Percentiles rank a stretch among this genome's conserved stretches.
Conservation (phyloP, 345 rosid genomes). For the Dipteronia sinensis region DNA sequence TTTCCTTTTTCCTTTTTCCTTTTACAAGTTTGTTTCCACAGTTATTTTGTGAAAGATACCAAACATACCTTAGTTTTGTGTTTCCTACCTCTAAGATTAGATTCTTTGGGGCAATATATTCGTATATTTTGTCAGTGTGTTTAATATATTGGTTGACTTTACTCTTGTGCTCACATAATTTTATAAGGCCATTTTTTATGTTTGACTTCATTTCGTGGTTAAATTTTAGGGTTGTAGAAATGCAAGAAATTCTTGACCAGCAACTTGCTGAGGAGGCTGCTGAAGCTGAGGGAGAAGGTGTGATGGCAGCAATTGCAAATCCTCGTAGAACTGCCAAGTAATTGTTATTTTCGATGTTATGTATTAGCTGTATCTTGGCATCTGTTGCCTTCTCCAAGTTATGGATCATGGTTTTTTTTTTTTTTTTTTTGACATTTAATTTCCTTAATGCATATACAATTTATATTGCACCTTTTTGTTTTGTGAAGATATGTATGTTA, state of each 20-base stretch:
- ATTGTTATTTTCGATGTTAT: slow-evolving; percentile 22
- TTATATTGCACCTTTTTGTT: background rate
- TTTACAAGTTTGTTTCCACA: background rate
- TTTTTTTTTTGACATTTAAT: slow-evolving; percentile 6
- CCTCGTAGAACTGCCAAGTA: slow-evolving; percentile 92
- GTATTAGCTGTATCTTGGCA: background rate
- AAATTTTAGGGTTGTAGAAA: slow-evolving; percentile 85
- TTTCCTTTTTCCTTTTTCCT: background rate
- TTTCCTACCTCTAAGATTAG: background rate
- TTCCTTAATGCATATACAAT: background rate
- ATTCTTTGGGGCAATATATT: background rate
- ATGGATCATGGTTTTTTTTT: slow-evolving; percentile 2
- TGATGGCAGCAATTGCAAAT: slow-evolving; percentile 86
- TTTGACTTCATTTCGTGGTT: slow-evolving; percentile 2
- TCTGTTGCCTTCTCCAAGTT: background rate
- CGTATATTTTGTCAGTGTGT: background rate
- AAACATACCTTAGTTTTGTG: background rate
- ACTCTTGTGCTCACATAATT: background rate
- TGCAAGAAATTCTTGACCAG: slow-evolving; percentile 99
- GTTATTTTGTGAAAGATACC: background rate
- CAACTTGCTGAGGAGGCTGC: slow-evolving; percentile 99
- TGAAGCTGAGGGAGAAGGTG: slow-evolving; percentile 98
- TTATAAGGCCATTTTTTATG: background rate
- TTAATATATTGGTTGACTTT: slow-evolving; percentile 8
- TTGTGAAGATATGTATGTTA: background rate